Conservation (phyloP, 2,329 filamentous ascomycete genomes). For the Sporothrix globosa region DNA sequence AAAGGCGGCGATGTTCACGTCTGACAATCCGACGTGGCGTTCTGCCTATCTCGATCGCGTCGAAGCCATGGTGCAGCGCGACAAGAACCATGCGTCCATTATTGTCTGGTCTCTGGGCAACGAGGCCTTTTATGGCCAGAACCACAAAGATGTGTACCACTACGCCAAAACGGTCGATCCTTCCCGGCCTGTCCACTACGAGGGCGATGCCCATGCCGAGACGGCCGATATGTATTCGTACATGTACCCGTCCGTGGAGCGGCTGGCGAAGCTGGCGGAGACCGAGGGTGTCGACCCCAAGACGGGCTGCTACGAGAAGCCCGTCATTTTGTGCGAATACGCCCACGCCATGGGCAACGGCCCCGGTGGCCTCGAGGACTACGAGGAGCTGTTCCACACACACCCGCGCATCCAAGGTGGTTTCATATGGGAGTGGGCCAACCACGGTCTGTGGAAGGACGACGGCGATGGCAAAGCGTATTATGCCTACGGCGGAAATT, state of each 20-base stretch:
- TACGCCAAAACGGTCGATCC: slow-evolving; percentile 62
- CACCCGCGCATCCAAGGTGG: slow-evolving; percentile 67
- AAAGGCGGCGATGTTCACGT: slow-evolving; percentile 61
- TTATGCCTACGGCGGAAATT: slow-evolving; percentile 65
- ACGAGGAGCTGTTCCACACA: slow-evolving; percentile 64
- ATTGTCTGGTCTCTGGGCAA: slow-evolving; percentile 76
- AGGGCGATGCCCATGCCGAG: slow-evolving; percentile 63
- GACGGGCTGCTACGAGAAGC: slow-evolving; percentile 56
- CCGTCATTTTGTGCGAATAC: slow-evolving; percentile 62
- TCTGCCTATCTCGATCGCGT: slow-evolving; percentile 70
- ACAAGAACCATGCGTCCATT: slow-evolving; percentile 71
- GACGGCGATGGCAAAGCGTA: slow-evolving; percentile 50
- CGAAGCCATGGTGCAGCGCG: slow-evolving; percentile 64
- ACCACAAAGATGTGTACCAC: slow-evolving; percentile 69
- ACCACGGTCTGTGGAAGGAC: slow-evolving; percentile 59
- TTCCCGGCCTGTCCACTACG: slow-evolving; percentile 66
- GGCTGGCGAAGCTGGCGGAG: slow-evolving; percentile 52
- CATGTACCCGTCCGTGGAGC: slow-evolving; percentile 65
- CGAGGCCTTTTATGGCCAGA: slow-evolving; percentile 71
- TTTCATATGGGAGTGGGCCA: slow-evolving; percentile 69
- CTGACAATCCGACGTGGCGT: slow-evolving; percentile 63
- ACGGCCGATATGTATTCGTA: slow-evolving; percentile 68
- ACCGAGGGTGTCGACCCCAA: slow-evolving; percentile 47
- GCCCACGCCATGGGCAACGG: slow-evolving; percentile 74
- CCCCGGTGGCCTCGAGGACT: slow-evolving; percentile 70